These are phyloP conservation scores for Drechmeria coniospora DNA, from an alignment of 2,329 filamentous ascomycete genomes.

Conservation along the genomic window DNA sequence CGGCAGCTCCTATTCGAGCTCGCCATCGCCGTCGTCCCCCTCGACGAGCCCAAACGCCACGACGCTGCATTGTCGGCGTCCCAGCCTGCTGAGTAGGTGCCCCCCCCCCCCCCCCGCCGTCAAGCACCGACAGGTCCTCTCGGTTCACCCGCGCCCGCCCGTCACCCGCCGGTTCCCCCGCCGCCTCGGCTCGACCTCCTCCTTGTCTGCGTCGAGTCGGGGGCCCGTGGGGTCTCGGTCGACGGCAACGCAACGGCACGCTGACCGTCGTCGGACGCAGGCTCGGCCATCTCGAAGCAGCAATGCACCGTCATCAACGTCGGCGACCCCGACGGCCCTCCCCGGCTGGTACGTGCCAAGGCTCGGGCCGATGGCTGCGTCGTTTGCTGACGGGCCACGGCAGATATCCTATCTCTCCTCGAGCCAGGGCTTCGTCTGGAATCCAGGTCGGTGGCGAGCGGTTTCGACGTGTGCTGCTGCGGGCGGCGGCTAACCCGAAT, in stretches of 20 bases:
- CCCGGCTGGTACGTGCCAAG: constrained; percentile 44
- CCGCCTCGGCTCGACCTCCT: too few species aligned
- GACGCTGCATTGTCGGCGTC: constrained; percentile 38
- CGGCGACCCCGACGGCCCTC: constrained; percentile 56
- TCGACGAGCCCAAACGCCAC: constrained; percentile 36
- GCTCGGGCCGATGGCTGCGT: neutral
- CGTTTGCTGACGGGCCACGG: neutral
- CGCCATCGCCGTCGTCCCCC: constrained; percentile 39
- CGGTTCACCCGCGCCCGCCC: too few species aligned
- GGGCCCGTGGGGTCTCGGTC: too few species aligned
- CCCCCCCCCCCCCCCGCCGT: neutral
- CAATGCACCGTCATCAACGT: constrained; percentile 73
- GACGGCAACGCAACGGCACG: constrained; percentile 1
- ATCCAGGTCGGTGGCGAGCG: constrained; percentile 41
- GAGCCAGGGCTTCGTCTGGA: constrained; percentile 71
- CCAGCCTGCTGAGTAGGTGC: constrained; percentile 43
- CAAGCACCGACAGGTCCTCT: too few species aligned
- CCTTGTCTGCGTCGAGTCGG: too few species aligned
- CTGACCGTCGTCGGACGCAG: constrained; percentile 27
- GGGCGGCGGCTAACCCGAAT: constrained; percentile 3
- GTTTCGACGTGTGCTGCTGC: neutral
- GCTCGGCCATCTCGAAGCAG: constrained; percentile 54
- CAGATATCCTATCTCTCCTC: constrained; percentile 69
- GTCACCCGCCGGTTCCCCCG: too few species aligned
- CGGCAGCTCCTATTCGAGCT: constrained; percentile 23